Conservation (phyloP, 1,284 basidiomycete genomes). For the Entoloma clypeatum region DNA sequence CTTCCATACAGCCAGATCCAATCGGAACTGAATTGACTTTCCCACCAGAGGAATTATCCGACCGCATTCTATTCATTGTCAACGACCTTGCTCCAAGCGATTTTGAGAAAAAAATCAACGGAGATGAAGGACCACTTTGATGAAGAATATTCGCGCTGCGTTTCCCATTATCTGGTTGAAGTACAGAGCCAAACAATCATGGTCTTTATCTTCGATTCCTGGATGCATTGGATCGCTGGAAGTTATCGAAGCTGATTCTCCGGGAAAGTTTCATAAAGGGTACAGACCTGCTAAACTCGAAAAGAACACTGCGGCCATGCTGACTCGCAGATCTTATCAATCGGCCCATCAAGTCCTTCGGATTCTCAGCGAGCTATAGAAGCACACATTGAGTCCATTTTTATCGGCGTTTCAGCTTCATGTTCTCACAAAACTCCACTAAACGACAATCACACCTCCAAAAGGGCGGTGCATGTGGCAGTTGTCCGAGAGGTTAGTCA, state of each 20-base stretch:
- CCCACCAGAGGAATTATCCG: slow-evolving; percentile 87
- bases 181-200: slow-evolving; percentile 97
- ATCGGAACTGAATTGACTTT: slow-evolving; percentile 59
- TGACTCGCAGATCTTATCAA: slow-evolving; percentile 83
- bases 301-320: slow-evolving; percentile 86
- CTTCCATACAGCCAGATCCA: slow-evolving; percentile 65
- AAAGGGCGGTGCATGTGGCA: no score
- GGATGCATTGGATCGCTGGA: slow-evolving; percentile 70
- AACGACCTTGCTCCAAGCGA: slow-evolving; percentile 97
- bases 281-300: slow-evolving; percentile 83
- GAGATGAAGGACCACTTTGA: slow-evolving; percentile 85
- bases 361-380: slow-evolving; percentile 85
- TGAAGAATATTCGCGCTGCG: slow-evolving; percentile 87
- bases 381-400: slow-evolving; percentile 50
- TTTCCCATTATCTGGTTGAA: slow-evolving; percentile 97
- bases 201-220: slow-evolving; percentile 92
- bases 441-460: no score
- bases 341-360: slow-evolving; percentile 91
- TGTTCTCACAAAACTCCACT: no score
- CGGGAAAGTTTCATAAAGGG: slow-evolving; percentile 94
- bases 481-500: no score
- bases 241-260: slow-evolving; percentile 73
- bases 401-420: no score
- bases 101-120: slow-evolving; percentile 79
- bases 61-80: slow-evolving; percentile 96